These are phyloP conservation scores for Aspergillus sp. DNA, from an alignment of 2,329 filamentous ascomycete genomes.

Conservation along the genomic window DNA sequence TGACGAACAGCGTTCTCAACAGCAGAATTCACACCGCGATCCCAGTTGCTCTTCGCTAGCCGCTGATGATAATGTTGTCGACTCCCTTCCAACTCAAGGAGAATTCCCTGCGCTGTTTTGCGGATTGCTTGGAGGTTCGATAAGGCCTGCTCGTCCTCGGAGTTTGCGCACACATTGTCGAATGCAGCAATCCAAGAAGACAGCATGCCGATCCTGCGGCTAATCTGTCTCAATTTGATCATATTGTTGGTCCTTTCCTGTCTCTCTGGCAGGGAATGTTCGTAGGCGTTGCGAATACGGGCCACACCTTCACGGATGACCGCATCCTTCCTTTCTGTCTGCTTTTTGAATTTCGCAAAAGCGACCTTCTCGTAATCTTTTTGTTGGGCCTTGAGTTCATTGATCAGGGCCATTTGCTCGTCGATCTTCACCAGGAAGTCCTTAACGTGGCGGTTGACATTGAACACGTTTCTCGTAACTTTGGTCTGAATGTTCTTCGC, in stretches of 20 bases:
- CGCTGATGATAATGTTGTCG: conserved; percentile 87
- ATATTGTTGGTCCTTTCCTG: conserved; percentile 76
- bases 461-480: conserved; percentile 98
- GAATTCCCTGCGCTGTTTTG: conserved; percentile 83
- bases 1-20: conserved; percentile 81
- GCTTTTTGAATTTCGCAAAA: conserved; percentile 87
- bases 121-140: conserved; percentile 71
- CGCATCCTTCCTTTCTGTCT: conserved; percentile 77
- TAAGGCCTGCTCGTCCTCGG: conserved; percentile 66
- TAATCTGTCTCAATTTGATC: conserved; percentile 78
- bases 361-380: conserved; percentile 81
- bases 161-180: conserved; percentile 72
- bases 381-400: conserved; percentile 89
- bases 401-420: conserved; percentile 95
- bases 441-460: conserved; percentile 98
- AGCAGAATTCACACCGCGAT: conserved; percentile 81
- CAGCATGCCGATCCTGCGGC: conserved; percentile 81
- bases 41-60: conserved; percentile 79
- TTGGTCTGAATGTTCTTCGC: conserved; percentile 99
- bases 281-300: conserved; percentile 78
- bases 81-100: conserved; percentile 85
- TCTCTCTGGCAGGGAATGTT: conserved; percentile 73
- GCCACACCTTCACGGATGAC: conserved; percentile 74
- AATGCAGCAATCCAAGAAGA: conserved; percentile 92
- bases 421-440: conserved; percentile 99